phyloP scores from a whole-genome alignment of 805 yeast genomes.

The Wickerhamomyces ciferrii region DNA sequence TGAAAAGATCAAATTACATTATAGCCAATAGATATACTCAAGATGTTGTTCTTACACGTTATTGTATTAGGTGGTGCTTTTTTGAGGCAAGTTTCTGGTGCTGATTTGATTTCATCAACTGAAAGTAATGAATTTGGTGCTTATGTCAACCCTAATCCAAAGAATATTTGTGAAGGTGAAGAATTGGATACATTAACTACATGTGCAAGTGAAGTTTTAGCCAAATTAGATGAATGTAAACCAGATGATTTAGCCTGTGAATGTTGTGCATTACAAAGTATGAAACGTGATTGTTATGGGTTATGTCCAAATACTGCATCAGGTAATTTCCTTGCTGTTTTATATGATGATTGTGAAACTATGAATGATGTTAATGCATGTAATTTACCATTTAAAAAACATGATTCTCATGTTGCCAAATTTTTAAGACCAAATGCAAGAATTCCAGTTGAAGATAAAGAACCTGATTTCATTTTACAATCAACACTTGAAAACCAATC shows the following conservation, averaged over 20 bases:
- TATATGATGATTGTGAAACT: constrained; percentile 39
- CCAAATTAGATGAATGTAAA: constrained; percentile 42
- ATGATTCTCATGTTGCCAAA: constrained; percentile 26
- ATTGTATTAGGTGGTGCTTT: background rate
- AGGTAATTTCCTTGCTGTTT: constrained; percentile 39
- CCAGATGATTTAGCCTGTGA: constrained; percentile 52
- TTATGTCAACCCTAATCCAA: constrained; percentile 42
- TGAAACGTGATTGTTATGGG: constrained; percentile 39
- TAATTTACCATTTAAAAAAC: constrained; percentile 42
- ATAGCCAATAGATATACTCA: too few species aligned
- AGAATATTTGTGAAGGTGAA: constrained; percentile 37
- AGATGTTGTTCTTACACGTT: constrained; percentile 9
- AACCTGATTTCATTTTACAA: constrained; percentile 18
- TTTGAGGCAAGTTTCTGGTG: background rate
- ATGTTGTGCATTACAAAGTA: constrained; percentile 49
- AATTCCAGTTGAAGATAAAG: constrained; percentile 20
- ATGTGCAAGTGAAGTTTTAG: constrained; percentile 43
- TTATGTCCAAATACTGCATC: constrained; percentile 43
- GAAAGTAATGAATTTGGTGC: constrained; percentile 30
- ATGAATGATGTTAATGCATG: constrained; percentile 47
- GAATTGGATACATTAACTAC: constrained; percentile 35
- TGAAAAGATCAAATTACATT: too few species aligned
- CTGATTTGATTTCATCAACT: constrained; percentile 14
- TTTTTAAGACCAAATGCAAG: constrained; percentile 20
- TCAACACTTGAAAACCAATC: constrained; percentile 14